Percentiles rank a stretch among this genome's conserved stretches.
phyloP scores from a whole-genome alignment of 2,329 filamentous ascomycete genomes.

The Hypoxylon sp. region DNA sequence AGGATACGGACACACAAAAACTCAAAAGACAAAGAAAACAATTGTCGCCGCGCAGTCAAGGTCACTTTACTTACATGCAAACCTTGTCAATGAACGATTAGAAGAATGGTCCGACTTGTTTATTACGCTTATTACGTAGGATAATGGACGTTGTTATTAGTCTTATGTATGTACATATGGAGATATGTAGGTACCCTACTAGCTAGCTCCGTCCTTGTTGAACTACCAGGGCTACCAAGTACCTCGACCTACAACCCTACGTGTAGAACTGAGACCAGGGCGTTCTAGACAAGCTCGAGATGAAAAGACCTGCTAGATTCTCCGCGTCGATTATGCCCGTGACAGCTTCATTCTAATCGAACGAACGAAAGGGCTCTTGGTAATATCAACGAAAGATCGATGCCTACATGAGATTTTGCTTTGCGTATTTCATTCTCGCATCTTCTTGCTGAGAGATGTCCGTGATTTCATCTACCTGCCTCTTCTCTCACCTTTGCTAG shows the following conservation, averaged over 20 bases:
- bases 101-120: background rate
- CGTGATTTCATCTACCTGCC: constrained; percentile 17
- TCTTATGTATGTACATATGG: constrained; percentile 8
- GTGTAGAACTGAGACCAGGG: background rate
- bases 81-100: constrained; percentile 20
- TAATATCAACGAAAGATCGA: background rate
- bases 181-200: constrained; percentile 40
- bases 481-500: constrained; percentile 20
- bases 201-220: constrained; percentile 1
- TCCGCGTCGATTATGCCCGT: constrained; percentile 3
- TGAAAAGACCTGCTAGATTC: background rate
- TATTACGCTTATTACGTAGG: constrained; percentile 9
- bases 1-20: constrained; percentile 9
- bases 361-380: background rate
- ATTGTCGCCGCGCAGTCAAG: constrained; percentile 22
- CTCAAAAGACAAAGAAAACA: constrained; percentile 5
- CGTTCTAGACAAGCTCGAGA: background rate
- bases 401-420: background rate
- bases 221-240: background rate
- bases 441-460: constrained; percentile 21
- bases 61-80: constrained; percentile 7
- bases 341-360: constrained; percentile 10
- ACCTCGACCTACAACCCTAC: background rate
- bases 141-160: constrained; percentile 33
- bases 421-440: background rate